Base-by-base conservation (phyloP, 441 rosid genomes). In the Bruguiera hainesii region DNA sequence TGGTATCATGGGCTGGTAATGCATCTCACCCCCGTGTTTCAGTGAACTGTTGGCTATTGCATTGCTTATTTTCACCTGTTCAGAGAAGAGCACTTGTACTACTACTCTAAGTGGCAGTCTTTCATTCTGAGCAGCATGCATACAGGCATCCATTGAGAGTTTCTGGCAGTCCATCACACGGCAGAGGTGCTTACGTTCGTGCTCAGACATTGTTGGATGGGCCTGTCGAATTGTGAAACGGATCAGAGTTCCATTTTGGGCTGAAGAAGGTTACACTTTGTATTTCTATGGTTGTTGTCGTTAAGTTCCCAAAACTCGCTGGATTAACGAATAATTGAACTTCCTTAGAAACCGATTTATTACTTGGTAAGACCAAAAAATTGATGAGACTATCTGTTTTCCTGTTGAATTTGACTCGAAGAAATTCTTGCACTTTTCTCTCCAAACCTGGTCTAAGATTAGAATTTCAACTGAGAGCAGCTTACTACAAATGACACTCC, bases 61-160 rank as follows among this genome's bases (percentile, higher is more conserved):
- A 30, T 87, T 91, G 79, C 92, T 91, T 64, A 91, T 89, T 62
- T 94, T 94, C 8, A 94, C 89, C 77, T 94, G 98, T 72, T 94
- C 97, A 0, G 97, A 91, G 84, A 94, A 94, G 61, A 94, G 93
- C 10, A 94, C 97, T 75, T 91, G 98, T 56, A 94, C 91, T 51
- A 94, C 98, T 2, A 94, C 91, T 63, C 98, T 67, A 1, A 94
- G 64, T 1, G 98, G 98, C 6, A 94, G 89, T 69, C 97, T 68
- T 76, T 94, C 98, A 69, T 94, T 94, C 71, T 91, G 98, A 6
- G 98, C 98, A 3, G 96, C 98, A 29, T 94, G 97, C 96, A 89
- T 84, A 69, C 98, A 88, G 0, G 98, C 98, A 52, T 94, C 98
- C 51, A 94, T 85, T 1, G 98, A 94, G 61, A 94, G 96, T 73